These are phyloP conservation scores for Balakata baccata DNA, from an alignment of 345 rosid genomes.

Conservation along the genomic window DNA sequence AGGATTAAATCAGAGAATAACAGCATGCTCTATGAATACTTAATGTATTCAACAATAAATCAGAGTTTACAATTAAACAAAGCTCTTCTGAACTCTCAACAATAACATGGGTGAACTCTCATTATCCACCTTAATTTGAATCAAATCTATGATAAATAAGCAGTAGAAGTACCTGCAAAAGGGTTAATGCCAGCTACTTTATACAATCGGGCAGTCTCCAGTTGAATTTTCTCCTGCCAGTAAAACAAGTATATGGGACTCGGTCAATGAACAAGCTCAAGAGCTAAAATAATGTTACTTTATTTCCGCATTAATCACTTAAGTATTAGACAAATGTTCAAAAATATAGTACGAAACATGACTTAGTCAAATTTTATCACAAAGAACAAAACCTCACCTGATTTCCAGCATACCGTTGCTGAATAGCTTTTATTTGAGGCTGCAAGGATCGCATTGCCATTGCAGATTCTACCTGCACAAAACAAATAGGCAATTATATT, in stretches of 20 bases:
- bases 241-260: conserved; percentile 11
- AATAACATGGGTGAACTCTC: neutral
- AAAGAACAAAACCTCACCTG: conserved; percentile 46
- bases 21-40: neutral
- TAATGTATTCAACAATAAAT: neutral
- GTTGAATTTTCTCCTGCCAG: conserved; percentile 86
- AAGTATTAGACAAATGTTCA: neutral
- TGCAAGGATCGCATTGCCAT: conserved; percentile 92
- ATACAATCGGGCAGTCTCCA: conserved; percentile 90
- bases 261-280: conserved; percentile 1
- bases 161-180: conserved; percentile 58
- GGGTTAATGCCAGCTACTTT: conserved; percentile 93
- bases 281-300: neutral
- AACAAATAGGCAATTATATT: conserved; percentile 8
- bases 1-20: neutral
- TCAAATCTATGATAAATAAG: neutral
- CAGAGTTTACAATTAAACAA: neutral
- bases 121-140: neutral
- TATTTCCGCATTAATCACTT: neutral
- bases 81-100: neutral
- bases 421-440: conserved; percentile 91
- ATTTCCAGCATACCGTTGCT: conserved; percentile 74
- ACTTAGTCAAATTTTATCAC: neutral
- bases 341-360: neutral
- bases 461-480: conserved; percentile 78